Percentiles rank a stretch among this genome's conserved stretches.
These are phyloP conservation scores for Cutaneotrichosporon arboriforme DNA, from an alignment of 1,284 basidiomycete species.

Conservation along the genomic window DNA sequence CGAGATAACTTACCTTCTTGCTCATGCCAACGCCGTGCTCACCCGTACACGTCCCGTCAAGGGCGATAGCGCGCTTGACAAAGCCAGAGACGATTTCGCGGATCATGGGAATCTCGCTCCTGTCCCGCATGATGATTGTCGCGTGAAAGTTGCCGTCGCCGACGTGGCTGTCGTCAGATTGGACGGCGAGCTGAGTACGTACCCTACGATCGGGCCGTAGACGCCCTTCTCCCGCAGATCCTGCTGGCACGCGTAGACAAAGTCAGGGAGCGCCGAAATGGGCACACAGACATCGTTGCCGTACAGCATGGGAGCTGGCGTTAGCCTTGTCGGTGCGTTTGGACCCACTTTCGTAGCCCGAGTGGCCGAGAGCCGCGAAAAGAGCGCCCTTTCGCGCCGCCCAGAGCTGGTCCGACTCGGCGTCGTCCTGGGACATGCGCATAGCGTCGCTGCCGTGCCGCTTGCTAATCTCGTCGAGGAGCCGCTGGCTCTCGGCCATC, in stretches of 20 bases:
- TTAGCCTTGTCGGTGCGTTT: slow-evolving; percentile 39
- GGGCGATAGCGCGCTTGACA: slow-evolving; percentile 14
- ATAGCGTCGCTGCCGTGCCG: slow-evolving; percentile 64
- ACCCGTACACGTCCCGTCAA: slow-evolving; percentile 54
- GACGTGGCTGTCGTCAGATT: slow-evolving; percentile 54
- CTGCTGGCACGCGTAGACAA: slow-evolving; percentile 67
- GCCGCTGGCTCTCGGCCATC: slow-evolving; percentile 17
- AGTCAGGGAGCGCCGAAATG: slow-evolving; percentile 64
- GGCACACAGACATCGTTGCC: slow-evolving; percentile 80
- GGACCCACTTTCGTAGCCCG: slow-evolving; percentile 14
- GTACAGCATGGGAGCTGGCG: slow-evolving; percentile 59
- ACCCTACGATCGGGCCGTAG: slow-evolving; percentile 53
- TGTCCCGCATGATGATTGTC: slow-evolving; percentile 23
- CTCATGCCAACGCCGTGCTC: slow-evolving; percentile 75
- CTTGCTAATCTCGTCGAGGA: slow-evolving; percentile 51
- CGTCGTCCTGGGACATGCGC: slow-evolving; percentile 59
- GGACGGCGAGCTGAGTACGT: not conserved
- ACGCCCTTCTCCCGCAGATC: slow-evolving; percentile 62
- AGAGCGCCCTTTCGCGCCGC: slow-evolving; percentile 72
- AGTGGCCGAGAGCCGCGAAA: slow-evolving; percentile 58
- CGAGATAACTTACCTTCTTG: slow-evolving; percentile 53
- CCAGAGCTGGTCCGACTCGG: slow-evolving; percentile 73
- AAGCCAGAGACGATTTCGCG: slow-evolving; percentile 5
- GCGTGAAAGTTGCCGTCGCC: slow-evolving; percentile 63
- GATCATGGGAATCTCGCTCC: slow-evolving; percentile 8